A percentile compares a stretch with the other conserved stretches of the same genome.
phyloP scores from a whole-genome alignment of 1,139 yeast genomes.

The Wickerhamiella pararugosa region DNA sequence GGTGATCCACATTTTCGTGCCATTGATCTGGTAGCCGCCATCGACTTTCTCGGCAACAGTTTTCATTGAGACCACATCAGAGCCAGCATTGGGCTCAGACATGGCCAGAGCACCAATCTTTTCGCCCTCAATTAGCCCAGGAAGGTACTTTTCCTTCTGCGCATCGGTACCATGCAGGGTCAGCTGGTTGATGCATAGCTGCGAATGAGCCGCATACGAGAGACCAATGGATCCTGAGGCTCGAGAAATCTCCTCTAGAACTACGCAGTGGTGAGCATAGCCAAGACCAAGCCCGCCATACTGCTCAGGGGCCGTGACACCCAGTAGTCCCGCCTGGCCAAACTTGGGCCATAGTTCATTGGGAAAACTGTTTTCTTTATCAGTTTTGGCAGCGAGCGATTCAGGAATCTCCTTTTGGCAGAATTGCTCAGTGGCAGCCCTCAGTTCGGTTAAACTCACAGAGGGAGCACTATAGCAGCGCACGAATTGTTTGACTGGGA shows the following conservation, averaged over 20 bases:
- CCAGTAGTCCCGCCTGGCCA: slow-evolving; percentile 24
- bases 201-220: slow-evolving; percentile 25
- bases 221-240: slow-evolving; percentile 24
- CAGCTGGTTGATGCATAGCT: slow-evolving; percentile 24
- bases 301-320: slow-evolving; percentile 24
- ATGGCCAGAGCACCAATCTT: slow-evolving; percentile 24
- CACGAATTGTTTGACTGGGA: too few relatives aligned
- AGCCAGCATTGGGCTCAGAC: slow-evolving; percentile 26
- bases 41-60: slow-evolving; percentile 21
- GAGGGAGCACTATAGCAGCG: too few relatives aligned
- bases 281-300: slow-evolving; percentile 24
- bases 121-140: slow-evolving; percentile 20
- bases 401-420: slow-evolving; percentile 22
- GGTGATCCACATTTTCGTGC: slow-evolving; percentile 27
- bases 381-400: slow-evolving; percentile 21
- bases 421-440: slow-evolving; percentile 22
- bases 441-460: slow-evolving; percentile 18
- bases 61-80: slow-evolving; percentile 24
- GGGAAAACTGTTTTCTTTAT: slow-evolving; percentile 21
- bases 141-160: slow-evolving; percentile 22
- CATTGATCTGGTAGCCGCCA: slow-evolving; percentile 23
- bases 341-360: slow-evolving; percentile 24
- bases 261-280: slow-evolving; percentile 24
- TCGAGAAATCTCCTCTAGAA: slow-evolving; percentile 24
- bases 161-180: slow-evolving; percentile 20